These are phyloP conservation scores for Paramarasmius palmivorus DNA, from an alignment of 1,284 basidiomycete species.

Conservation along the genomic window DNA sequence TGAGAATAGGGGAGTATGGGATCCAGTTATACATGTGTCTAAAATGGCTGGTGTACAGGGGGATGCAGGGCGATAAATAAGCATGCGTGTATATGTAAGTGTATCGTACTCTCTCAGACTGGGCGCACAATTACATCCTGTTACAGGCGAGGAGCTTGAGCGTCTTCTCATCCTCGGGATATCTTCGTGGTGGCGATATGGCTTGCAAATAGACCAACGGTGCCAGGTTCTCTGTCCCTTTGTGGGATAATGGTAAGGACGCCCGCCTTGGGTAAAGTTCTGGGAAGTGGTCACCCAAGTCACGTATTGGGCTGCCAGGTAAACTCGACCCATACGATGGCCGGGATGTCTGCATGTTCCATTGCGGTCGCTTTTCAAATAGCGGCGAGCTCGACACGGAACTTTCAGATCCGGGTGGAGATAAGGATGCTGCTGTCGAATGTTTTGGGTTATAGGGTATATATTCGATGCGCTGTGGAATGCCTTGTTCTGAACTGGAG, in stretches of 20 bases:
- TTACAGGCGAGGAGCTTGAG: slow-evolving; percentile 43
- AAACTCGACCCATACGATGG: background rate
- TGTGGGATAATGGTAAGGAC: slow-evolving; percentile 28
- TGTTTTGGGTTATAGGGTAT: slow-evolving; percentile 38
- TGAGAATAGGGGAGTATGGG: no score
- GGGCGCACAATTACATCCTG: background rate
- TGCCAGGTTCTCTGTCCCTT: slow-evolving; percentile 39
- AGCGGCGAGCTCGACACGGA: background rate
- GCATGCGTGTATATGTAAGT: background rate
- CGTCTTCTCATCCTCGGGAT: slow-evolving; percentile 58
- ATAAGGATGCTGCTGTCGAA: slow-evolving; percentile 21
- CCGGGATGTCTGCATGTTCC: slow-evolving; percentile 8
- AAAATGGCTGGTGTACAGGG: no score
- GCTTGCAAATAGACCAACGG: slow-evolving; percentile 55
- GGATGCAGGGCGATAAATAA: no score
- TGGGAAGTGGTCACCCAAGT: slow-evolving; percentile 30
- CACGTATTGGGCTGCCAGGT: slow-evolving; percentile 13
- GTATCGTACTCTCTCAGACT: no score
- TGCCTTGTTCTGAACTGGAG: slow-evolving; percentile 39
- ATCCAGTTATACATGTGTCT: no score
- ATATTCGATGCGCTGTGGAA: slow-evolving; percentile 32
- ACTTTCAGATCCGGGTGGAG: slow-evolving; percentile 23
- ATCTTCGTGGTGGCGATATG: slow-evolving; percentile 43
- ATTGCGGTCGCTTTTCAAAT: slow-evolving; percentile 12
- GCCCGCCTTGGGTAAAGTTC: slow-evolving; percentile 25